Evolutionary conservation across 1,284 basidiomycete species (phyloP).

Genomic region (Stereum hirsutum): DNA sequence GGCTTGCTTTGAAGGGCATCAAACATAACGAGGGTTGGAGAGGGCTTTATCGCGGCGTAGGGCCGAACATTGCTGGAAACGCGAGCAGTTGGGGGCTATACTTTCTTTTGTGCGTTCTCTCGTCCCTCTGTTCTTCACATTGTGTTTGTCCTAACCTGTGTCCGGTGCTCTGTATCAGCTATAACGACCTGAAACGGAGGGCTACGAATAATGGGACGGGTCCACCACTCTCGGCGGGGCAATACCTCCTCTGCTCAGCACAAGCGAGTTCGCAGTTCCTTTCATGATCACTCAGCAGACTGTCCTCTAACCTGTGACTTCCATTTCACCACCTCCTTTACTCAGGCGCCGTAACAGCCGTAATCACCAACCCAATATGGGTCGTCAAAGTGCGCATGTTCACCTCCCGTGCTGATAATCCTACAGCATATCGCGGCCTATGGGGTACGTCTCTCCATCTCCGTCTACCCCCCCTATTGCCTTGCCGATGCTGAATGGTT

Average conservation of each 20-base stretch:
- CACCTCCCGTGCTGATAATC: conserved; percentile 62
- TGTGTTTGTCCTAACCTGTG: conserved; percentile 1
- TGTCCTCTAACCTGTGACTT: conserved; percentile 10
- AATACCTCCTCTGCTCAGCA: conserved; percentile 87
- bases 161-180: conserved; percentile 39
- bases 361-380: conserved; percentile 98
- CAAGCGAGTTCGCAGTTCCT: conserved; percentile 76
- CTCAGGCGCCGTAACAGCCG: conserved; percentile 82
- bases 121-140: background rate
- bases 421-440: conserved; percentile 69
- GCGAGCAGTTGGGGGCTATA: conserved; percentile 98
- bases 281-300: conserved; percentile 2
- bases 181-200: conserved; percentile 88
- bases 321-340: background rate
- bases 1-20: conserved; percentile 67
- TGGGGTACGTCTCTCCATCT: conserved; percentile 48
- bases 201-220: conserved; percentile 51
- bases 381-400: conserved; percentile 98
- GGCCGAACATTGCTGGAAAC: conserved; percentile 91
- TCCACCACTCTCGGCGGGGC: conserved; percentile 59
- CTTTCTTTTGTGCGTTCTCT: conserved; percentile 81
- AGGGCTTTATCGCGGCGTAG: conserved; percentile 87
- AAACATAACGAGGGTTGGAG: conserved; percentile 70
- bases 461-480: background rate
- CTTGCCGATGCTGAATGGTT: background rate